These are phyloP conservation scores for Odontarrhena argentea DNA, from an alignment of 345 rosid genomes.

Conservation along the genomic window DNA sequence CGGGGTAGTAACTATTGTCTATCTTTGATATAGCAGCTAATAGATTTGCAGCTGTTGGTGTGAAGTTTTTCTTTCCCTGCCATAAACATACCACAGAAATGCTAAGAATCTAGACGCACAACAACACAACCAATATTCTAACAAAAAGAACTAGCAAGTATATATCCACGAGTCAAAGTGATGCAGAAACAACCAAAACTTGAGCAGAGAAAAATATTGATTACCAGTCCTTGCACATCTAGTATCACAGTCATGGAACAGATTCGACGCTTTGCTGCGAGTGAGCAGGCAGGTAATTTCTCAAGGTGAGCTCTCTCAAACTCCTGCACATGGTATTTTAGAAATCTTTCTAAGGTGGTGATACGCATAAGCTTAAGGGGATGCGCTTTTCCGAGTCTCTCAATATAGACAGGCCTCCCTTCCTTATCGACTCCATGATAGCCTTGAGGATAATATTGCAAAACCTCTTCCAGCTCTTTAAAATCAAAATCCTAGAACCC, in stretches of 20 bases:
- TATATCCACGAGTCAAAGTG: neutral
- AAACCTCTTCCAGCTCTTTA: constrained; percentile 86
- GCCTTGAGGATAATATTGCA: constrained; percentile 92
- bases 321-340: constrained; percentile 94
- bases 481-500: constrained; percentile 78
- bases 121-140: neutral
- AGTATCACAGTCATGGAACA: constrained; percentile 80
- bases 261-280: constrained; percentile 80
- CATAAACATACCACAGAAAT: constrained; percentile 33
- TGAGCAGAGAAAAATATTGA: constrained; percentile 1
- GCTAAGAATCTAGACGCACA: constrained; percentile 33
- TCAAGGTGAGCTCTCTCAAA: constrained; percentile 84
- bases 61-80: constrained; percentile 90
- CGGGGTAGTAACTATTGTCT: constrained; percentile 89
- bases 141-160: neutral
- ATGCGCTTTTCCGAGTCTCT: constrained; percentile 91
- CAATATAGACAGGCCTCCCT: constrained; percentile 94
- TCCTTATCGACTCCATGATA: constrained; percentile 98
- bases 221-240: constrained; percentile 94
- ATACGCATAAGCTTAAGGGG: constrained; percentile 83
- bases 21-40: constrained; percentile 76
- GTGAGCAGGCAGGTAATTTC: constrained; percentile 92
- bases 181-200: neutral
- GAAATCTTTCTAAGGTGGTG: constrained; percentile 72
- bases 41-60: constrained; percentile 82